Conservation (phyloP, 2,329 filamentous ascomycete genomes). For the Proliferodiscus dingleyae region DNA sequence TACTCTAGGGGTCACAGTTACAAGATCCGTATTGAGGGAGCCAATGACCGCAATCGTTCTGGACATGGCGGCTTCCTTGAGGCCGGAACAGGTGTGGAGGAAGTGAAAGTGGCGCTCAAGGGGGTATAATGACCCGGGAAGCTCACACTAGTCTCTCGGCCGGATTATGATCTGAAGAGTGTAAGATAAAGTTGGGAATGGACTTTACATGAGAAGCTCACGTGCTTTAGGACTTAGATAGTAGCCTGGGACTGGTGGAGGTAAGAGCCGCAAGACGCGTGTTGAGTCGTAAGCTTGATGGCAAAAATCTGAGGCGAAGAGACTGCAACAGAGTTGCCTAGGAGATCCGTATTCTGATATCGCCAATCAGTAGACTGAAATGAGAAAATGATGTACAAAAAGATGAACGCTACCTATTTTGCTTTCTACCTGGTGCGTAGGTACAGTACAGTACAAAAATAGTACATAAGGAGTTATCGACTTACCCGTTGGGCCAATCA, state of each 20-base stretch:
- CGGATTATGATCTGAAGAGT: background rate
- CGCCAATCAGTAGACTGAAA: background rate
- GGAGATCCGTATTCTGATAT: background rate
- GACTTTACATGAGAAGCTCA: background rate
- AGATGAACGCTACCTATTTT: no score
- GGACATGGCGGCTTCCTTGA: background rate
- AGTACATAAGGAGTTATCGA: no score
- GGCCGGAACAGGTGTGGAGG: conserved; percentile 10
- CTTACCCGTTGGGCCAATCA: no score
- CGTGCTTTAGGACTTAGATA: background rate
- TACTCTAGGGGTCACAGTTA: conserved; percentile 79
- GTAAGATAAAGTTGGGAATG: background rate
- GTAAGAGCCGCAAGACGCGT: conserved; percentile 3
- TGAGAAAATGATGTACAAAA: no score
- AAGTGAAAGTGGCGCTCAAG: background rate
- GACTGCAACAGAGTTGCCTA: background rate
- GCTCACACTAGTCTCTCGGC: background rate
- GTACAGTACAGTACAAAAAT: no score
- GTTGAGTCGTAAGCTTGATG: conserved; percentile 7
- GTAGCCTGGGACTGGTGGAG: conserved; percentile 7
- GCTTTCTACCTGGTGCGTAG: no score
- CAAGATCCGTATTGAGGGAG: conserved; percentile 91
- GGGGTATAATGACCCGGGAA: background rate
- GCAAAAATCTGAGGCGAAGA: background rate
- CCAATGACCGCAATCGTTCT: conserved; percentile 73